Evolutionary conservation across 1,139 yeast genomes (phyloP), one percentile per base, ranked within the genome.

Genomic region (Fermentozyma sake): DNA sequence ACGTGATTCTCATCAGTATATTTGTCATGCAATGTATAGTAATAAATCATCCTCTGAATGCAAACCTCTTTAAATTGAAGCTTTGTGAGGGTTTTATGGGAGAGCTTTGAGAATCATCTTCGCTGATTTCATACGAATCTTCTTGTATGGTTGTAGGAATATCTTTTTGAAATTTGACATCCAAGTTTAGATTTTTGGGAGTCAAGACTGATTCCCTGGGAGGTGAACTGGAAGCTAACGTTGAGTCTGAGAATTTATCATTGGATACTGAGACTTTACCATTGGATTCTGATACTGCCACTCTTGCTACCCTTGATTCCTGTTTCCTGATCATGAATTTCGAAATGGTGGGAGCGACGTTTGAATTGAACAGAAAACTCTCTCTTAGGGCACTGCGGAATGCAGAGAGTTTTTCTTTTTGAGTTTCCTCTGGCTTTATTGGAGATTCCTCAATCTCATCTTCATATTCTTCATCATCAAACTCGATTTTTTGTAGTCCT

Each of bases 391-490:
- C 29, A 26, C 37, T 34, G 14, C 50, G 46, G 23, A 54, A 39
- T n/a, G 26, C 31, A 3, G 34, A 28, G 10, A 40, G 23, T 10
- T 32, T 34, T 5, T 24, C 26, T 7, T 10, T 10, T 8, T 28
- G 34, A 2, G 26, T 14, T 22, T 24, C 20, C 14, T 19, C 22
- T 5, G 31, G 28, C 23, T 60, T 62, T 4, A 61, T 49, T 3
- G 72, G 72, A 2, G 71, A 64, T 33, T 66, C 72, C 26, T 64
- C 71, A 12, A 66, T 52, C 21, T 60, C 68, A 26, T 61, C 68
- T 17, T 59, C 66, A n/a, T 49, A 50, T n/a, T 46, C 51, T 20
- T 52, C 53, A 14, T 52, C 29, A 28, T 27, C 29, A 14, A 23
- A 9, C 24, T 11, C 11, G 16, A 7, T 16, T 22, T 6, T 22